Conservation (phyloP, 2,329 filamentous ascomycete genomes). For the Pezicula carpinea region DNA sequence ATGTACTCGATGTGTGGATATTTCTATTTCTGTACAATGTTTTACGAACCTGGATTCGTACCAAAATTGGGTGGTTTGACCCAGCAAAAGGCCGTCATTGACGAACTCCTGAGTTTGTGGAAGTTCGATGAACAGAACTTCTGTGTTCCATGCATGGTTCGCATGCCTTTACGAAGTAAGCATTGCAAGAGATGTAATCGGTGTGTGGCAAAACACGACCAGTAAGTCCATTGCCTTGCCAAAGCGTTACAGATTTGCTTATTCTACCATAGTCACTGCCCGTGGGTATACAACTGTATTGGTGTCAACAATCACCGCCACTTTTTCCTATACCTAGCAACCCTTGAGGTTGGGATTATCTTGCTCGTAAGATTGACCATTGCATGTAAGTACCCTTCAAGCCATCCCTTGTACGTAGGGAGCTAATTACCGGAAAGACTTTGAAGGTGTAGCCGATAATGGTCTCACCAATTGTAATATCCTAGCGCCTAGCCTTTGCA, state of each 20-base stretch:
- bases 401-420: not conserved
- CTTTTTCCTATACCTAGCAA: constrained; percentile 86
- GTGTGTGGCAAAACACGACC: constrained; percentile 94
- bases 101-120: constrained; percentile 77
- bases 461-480: constrained; percentile 63
- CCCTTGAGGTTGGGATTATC: constrained; percentile 69
- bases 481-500: constrained; percentile 70
- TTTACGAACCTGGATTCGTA: constrained; percentile 85
- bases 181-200: constrained; percentile 89
- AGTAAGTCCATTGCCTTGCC: constrained; percentile 53
- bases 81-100: constrained; percentile 84
- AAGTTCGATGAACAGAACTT: constrained; percentile 95
- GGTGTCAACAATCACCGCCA: constrained; percentile 94
- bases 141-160: constrained; percentile 90
- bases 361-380: constrained; percentile 68
- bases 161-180: constrained; percentile 88
- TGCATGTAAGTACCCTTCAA: constrained; percentile 52
- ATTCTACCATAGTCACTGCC: constrained; percentile 68
- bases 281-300: constrained; percentile 96
- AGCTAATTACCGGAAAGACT: constrained; percentile 48
- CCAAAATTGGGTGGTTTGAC: constrained; percentile 86
- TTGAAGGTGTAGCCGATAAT: constrained; percentile 51
- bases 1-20: constrained; percentile 67
- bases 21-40: constrained; percentile 85
- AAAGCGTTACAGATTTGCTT: constrained; percentile 18